phyloP scores from a whole-genome alignment of 108 stramenopile species.

The Nitzschia sp. region DNA sequence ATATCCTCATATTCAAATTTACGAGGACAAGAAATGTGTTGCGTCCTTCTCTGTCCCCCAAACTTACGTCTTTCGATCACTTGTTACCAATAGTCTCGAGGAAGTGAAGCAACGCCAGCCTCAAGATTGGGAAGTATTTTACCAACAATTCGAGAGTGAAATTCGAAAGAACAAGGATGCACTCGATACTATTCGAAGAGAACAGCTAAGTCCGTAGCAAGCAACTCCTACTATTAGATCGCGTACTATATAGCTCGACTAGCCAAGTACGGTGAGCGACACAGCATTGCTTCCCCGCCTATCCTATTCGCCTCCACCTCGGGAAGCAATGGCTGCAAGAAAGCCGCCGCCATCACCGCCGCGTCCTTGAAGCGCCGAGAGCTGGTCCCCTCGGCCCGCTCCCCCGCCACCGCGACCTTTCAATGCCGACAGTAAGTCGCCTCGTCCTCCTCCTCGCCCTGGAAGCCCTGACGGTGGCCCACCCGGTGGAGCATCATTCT shows the following conservation, averaged over 20 bases:
- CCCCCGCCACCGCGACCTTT: not conserved
- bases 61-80: slow-evolving; percentile 4
- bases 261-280: too few species aligned
- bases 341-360: slow-evolving; percentile 3
- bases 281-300: too few species aligned
- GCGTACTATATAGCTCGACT: too few species aligned
- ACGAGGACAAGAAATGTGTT: slow-evolving; percentile 6
- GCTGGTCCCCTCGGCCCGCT: not conserved
- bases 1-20: slow-evolving; percentile 21
- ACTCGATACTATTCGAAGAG: not conserved
- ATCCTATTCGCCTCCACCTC: too few species aligned
- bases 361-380: not conserved
- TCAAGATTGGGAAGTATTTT: slow-evolving; percentile 12
- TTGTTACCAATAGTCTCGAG: slow-evolving; percentile 4
- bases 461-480: not conserved
- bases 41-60: slow-evolving; percentile 22
- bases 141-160: slow-evolving; percentile 1
- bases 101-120: not conserved
- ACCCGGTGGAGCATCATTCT: not conserved
- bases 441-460: slow-evolving; percentile 1
- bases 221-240: too few species aligned
- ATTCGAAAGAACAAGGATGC: not conserved
- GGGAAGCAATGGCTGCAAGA: slow-evolving; percentile 18
- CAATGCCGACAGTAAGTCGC: not conserved
- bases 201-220: not conserved